These are phyloP conservation scores for Hyphopichia burtonii DNA, from an alignment of 1,139 yeast species.

Conservation along the genomic window DNA sequence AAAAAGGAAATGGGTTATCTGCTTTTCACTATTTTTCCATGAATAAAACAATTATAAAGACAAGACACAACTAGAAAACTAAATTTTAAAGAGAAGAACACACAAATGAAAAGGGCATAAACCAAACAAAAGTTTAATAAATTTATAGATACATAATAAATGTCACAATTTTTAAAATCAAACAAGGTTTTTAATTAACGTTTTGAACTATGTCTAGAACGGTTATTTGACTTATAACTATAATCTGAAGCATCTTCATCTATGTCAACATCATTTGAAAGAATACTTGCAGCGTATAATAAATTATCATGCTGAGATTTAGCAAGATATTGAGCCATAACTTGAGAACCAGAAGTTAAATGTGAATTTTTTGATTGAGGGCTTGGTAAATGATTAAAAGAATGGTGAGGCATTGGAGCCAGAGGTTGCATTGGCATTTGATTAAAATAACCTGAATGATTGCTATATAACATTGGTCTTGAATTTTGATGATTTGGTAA, in stretches of 20 bases:
- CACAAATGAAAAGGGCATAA: neutral
- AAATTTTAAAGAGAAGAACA: neutral
- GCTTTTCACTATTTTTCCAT: neutral
- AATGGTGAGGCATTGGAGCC: conserved; percentile 2
- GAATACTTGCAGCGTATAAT: conserved; percentile 54
- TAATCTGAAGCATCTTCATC: conserved; percentile 7
- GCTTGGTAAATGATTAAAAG: conserved; percentile 4
- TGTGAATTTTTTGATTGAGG: conserved; percentile 12
- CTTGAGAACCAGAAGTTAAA: conserved; percentile 64
- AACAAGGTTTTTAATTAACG: no score
- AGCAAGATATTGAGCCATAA: conserved; percentile 75
- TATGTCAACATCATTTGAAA: conserved; percentile 22
- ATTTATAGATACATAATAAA: no score
- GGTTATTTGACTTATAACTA: conserved; percentile 1
- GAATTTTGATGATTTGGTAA: conserved; percentile 9
- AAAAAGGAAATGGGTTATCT: no score
- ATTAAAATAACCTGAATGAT: neutral
- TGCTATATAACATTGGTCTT: conserved; percentile 1
- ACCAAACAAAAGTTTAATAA: no score
- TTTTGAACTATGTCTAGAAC: neutral
- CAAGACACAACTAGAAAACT: neutral
- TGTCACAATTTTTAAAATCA: no score
- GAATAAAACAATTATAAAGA: neutral
- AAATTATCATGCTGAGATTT: conserved; percentile 63
- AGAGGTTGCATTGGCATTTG: conserved; percentile 1